phyloP scores from a whole-genome alignment of 495 filamentous ascomycete species.

The Talaromyces nanjingensis region DNA sequence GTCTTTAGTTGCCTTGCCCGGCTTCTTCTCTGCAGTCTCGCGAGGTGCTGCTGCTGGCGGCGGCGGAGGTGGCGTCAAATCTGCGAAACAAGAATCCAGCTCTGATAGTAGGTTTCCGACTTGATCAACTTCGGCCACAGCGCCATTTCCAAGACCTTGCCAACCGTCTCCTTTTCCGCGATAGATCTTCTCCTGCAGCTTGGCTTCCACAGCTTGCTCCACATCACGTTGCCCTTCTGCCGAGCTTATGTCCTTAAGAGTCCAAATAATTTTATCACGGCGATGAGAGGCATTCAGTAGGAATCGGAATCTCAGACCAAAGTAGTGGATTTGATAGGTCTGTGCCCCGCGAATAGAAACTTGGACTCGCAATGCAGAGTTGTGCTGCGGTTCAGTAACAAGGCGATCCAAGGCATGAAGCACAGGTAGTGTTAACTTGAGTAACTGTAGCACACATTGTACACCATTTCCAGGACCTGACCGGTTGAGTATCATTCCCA shows the following conservation, averaged over 20 bases:
- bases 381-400: conserved; percentile 18
- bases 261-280: conserved; percentile 31
- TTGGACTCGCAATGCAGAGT: conserved; percentile 22
- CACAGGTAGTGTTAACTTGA: conserved; percentile 61
- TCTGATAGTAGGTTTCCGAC: conserved; percentile 35
- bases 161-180: conserved; percentile 41
- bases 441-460: conserved; percentile 42
- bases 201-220: conserved; percentile 12
- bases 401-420: conserved; percentile 53
- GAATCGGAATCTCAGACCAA: conserved; percentile 28
- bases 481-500: conserved; percentile 56
- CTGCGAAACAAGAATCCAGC: conserved; percentile 24
- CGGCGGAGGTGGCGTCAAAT: not conserved
- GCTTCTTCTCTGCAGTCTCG: not conserved
- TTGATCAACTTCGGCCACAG: conserved; percentile 28
- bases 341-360: conserved; percentile 36
- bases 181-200: conserved; percentile 27
- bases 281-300: conserved; percentile 25
- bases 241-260: conserved; percentile 28
- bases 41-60: not conserved
- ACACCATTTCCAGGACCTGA: conserved; percentile 41
- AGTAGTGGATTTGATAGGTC: conserved; percentile 38
- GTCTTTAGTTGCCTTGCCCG: not conserved
- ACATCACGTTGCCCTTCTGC: conserved; percentile 13
- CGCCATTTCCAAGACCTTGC: conserved; percentile 42